phyloP scores from a whole-genome alignment of 1,284 basidiomycete species.

The Ustilago tritici region DNA sequence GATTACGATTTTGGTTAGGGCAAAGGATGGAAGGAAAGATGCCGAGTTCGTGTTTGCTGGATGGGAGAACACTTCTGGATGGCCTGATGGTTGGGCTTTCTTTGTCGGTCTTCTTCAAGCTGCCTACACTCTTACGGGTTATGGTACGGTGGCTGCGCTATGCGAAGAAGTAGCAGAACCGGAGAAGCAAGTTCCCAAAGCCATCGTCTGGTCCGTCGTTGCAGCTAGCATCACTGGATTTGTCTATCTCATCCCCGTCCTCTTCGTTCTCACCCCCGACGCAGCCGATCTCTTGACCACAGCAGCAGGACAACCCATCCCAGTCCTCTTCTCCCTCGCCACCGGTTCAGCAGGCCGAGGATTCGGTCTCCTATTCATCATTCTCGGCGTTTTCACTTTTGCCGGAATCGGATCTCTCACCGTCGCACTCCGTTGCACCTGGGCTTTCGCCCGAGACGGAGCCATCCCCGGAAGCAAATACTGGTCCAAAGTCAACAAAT shows the following conservation, averaged over 20 bases:
- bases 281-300: conserved; percentile 70
- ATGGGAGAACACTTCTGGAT: conserved; percentile 70
- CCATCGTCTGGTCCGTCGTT: conserved; percentile 69
- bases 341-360: conserved; percentile 71
- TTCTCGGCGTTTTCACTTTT: conserved; percentile 72
- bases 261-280: conserved; percentile 71
- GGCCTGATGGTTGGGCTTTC: conserved; percentile 68
- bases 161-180: conserved; percentile 70
- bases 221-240: conserved; percentile 72
- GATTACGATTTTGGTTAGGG: conserved; percentile 71
- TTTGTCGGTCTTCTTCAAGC: conserved; percentile 71
- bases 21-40: conserved; percentile 69
- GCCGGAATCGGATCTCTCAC: conserved; percentile 72
- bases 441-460: conserved; percentile 72
- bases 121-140: conserved; percentile 68
- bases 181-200: conserved; percentile 56
- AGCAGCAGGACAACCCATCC: conserved; percentile 71
- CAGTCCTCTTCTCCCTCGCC: conserved; percentile 71
- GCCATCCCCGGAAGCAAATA: conserved; percentile 70
- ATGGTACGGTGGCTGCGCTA: conserved; percentile 69
- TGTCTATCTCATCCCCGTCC: conserved; percentile 71
- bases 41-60: conserved; percentile 70
- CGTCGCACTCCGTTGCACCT: conserved; percentile 71
- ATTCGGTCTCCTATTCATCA: conserved; percentile 71
- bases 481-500: conserved; percentile 70